Percentiles rank a stretch among this genome's conserved stretches.
These are phyloP conservation scores for Kwoniella botswanensis DNA, from an alignment of 768 basidiomycete genomes.

Conservation along the genomic window DNA sequence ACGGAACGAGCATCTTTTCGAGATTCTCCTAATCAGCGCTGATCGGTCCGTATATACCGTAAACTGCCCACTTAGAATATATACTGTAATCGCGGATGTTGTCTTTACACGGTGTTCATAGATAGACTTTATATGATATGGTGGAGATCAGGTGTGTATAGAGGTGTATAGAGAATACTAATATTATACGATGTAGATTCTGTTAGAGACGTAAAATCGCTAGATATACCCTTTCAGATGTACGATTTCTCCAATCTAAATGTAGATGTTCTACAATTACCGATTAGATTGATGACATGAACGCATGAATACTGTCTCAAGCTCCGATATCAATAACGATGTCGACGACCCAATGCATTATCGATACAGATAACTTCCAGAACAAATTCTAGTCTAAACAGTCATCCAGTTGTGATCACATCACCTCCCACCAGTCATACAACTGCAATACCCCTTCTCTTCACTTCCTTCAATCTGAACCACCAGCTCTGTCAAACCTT, in stretches of 20 bases:
- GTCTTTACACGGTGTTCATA: no score
- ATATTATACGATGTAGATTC: not conserved
- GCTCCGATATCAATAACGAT: not conserved
- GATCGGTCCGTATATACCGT: not conserved
- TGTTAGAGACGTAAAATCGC: not conserved
- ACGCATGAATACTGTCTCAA: no score
- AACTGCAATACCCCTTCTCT: slow-evolving; percentile 52
- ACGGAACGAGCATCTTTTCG: slow-evolving; percentile 44
- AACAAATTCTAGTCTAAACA: not conserved
- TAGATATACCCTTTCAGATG: not conserved
- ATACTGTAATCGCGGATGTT: no score
- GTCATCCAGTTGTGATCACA: not conserved
- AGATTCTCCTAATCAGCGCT: slow-evolving; percentile 24
- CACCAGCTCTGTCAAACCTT: slow-evolving; percentile 83
- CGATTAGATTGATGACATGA: no score
- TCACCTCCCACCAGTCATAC: slow-evolving; percentile 49
- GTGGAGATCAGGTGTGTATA: no score
- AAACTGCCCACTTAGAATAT: no score
- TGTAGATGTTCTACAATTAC: no score
- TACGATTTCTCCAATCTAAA: no score
- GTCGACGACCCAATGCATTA: not conserved
- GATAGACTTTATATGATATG: no score
- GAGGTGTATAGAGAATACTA: no score
- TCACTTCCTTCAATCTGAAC: slow-evolving; percentile 74
- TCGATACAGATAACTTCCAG: not conserved